phyloP scores from a whole-genome alignment of 306 rosid species.

The Vigna mungo region DNA sequence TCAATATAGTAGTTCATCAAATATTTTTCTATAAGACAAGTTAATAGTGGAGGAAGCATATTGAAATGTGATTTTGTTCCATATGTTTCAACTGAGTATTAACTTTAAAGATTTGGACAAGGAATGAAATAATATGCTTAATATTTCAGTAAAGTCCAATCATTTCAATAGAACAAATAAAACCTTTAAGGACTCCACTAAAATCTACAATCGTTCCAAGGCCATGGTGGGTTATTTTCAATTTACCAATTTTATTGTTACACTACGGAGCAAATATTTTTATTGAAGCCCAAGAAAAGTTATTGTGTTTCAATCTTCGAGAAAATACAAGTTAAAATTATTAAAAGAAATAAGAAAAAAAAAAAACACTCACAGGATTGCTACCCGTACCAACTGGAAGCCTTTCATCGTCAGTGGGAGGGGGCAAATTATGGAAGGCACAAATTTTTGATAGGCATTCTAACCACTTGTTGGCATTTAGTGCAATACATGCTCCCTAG shows the following conservation, averaged over 20 bases:
- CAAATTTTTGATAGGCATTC: constrained; percentile 74
- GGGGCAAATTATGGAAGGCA: constrained; percentile 72
- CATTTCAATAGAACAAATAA: constrained; percentile 32
- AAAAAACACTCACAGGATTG: constrained; percentile 96
- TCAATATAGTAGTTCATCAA: not conserved
- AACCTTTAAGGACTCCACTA: constrained; percentile 7
- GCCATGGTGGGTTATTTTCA: constrained; percentile 29
- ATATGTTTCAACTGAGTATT: not conserved
- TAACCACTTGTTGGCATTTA: constrained; percentile 80
- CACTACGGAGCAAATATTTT: constrained; percentile 18
- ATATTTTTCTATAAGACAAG: not conserved
- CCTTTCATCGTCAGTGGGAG: constrained; percentile 82
- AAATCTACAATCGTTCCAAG: constrained; percentile 32
- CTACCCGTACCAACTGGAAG: constrained; percentile 98
- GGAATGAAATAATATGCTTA: not conserved
- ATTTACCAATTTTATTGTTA: constrained; percentile 35
- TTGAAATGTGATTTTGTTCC: constrained; percentile 1
- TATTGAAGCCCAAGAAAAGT: constrained; percentile 28
- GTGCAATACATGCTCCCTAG: constrained; percentile 91
- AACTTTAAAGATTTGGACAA: constrained; percentile 19
- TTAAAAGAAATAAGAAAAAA: constrained; percentile 28
- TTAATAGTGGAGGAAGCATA: not conserved
- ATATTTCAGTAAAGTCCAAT: constrained; percentile 27
- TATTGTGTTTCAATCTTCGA: constrained; percentile 24
- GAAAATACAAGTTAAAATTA: constrained; percentile 29